Conservation (phyloP, 495 filamentous ascomycete genomes). For the Mycothermus thermophilus region DNA sequence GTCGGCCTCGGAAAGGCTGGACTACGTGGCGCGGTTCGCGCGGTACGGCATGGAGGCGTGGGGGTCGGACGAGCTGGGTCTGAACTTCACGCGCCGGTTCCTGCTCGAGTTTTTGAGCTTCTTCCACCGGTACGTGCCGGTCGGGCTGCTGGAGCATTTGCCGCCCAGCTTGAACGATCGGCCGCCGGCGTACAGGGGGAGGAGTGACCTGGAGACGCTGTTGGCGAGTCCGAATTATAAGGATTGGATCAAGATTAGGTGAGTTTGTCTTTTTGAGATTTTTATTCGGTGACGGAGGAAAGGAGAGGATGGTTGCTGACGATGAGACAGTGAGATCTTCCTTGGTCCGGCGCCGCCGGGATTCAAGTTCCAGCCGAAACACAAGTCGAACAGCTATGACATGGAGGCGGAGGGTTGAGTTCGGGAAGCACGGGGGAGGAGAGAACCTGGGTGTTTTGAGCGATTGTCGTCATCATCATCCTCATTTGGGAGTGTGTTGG, state of each 20-base stretch:
- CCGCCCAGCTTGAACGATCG: constrained; percentile 80
- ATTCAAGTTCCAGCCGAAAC: constrained; percentile 96
- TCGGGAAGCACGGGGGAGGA: too few species aligned
- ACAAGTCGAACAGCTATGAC: constrained; percentile 77
- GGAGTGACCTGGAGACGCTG: constrained; percentile 84
- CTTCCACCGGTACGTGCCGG: constrained; percentile 72
- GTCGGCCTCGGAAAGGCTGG: constrained; percentile 68
- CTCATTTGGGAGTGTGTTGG: too few species aligned
- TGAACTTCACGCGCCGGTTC: constrained; percentile 80
- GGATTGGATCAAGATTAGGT: constrained; percentile 99
- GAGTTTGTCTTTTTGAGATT: constrained; percentile 22
- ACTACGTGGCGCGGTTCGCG: constrained; percentile 75
- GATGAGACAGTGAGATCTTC: constrained; percentile 72
- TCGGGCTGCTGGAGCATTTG: constrained; percentile 75
- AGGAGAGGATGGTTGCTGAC: too few species aligned
- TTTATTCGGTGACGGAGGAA: too few species aligned
- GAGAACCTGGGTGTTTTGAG: too few species aligned
- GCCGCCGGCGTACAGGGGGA: constrained; percentile 65
- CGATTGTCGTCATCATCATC: too few species aligned
- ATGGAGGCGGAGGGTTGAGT: constrained; percentile 45
- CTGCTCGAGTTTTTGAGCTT: constrained; percentile 93
- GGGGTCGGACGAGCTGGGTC: constrained; percentile 86
- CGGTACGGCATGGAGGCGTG: constrained; percentile 84
- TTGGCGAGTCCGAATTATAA: constrained; percentile 78
- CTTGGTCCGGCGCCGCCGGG: constrained; percentile 76